Base-by-base conservation (phyloP, 2,329 filamentous ascomycete genomes). In the Diaporthe velutina region DNA sequence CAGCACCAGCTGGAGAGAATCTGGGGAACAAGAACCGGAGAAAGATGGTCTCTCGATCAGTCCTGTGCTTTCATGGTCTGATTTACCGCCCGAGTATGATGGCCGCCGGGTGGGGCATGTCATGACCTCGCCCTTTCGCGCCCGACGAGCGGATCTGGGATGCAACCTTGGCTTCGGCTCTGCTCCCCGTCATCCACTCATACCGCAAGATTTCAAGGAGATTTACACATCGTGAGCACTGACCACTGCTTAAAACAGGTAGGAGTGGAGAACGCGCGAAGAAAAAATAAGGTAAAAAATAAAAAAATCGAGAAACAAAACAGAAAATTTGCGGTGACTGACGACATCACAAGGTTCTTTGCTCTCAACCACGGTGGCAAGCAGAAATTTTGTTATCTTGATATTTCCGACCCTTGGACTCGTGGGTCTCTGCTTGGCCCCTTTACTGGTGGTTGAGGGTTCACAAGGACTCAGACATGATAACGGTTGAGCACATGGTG, bases 171-270 rank as follows among this genome's bases (percentile, higher is more conserved):
- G n/a, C 17, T 68, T 48, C 54, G 40, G 71, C 58, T 42, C 48
- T 45, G 17, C 70, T 55, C 57, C 70, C 70, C 55, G 57, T 19
- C 40, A 17, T 38, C 70, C 55, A 58, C 70, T 50, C 13, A 70
- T 17, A 35, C 70, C 42, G 42, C 70, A 33, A 58, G 70, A 50
- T 64, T 25, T 12, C 19, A 60, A 55, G 55, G 72, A 67, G 72
- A 64, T 74, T 35, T 30, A 61, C 54, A 52, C 10, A 70, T 70
- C 40, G 25, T 45, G 42, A 71, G 72, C 72, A 74, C 72, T 74
- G 72, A 74, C 72, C 72, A 74, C 48, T 71, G 66, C 72, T 74
- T 74, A 71, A 74, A 73, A 50, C 40, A 57, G 52, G 61, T 57
- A 54, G 57, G 45, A 10, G 38, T 67, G 42, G 35, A 60, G 52